Conservation (phyloP, 192 early-diverging fungal species). For the Podochytrium sp. region DNA sequence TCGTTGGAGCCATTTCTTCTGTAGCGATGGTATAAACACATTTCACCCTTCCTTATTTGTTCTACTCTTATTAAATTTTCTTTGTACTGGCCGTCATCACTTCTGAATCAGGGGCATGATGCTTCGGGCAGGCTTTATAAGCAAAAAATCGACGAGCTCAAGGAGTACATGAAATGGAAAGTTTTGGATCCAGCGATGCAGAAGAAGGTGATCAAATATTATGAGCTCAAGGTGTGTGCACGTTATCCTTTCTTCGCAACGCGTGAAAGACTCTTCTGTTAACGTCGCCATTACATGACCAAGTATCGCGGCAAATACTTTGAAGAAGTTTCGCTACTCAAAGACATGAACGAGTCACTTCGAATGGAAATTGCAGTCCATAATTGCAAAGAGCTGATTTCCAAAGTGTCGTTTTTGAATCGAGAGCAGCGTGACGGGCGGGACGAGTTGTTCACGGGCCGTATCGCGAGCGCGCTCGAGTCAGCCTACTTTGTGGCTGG, state of each 20-base stretch:
- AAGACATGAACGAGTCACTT: slow-evolving; percentile 48
- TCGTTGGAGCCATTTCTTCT: not conserved
- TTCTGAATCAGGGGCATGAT: slow-evolving; percentile 5
- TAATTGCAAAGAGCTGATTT: slow-evolving; percentile 50
- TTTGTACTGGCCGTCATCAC: not conserved
- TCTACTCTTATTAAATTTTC: not conserved
- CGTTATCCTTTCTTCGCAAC: slow-evolving; percentile 31
- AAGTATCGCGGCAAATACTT: no score
- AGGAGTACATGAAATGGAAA: slow-evolving; percentile 44
- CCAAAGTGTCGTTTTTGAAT: slow-evolving; percentile 50
- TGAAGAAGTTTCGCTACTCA: not conserved
- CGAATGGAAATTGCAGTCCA: slow-evolving; percentile 52
- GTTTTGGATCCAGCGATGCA: slow-evolving; percentile 6
- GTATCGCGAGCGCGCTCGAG: slow-evolving; percentile 42
- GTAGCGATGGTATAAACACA: no score
- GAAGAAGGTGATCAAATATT: slow-evolving; percentile 33
- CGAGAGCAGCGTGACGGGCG: slow-evolving; percentile 45
- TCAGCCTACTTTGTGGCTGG: slow-evolving; percentile 44
- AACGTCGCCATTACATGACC: no score
- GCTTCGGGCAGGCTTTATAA: slow-evolving; percentile 23
- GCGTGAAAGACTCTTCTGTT: slow-evolving; percentile 40
- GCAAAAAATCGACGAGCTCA: slow-evolving; percentile 48
- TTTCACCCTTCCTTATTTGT: not conserved
- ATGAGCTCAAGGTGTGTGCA: slow-evolving; percentile 41
- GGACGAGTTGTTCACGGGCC: slow-evolving; percentile 46